Evolutionary conservation across 2,329 filamentous ascomycete species (phyloP).

Genomic region (Aspergillus persii): DNA sequence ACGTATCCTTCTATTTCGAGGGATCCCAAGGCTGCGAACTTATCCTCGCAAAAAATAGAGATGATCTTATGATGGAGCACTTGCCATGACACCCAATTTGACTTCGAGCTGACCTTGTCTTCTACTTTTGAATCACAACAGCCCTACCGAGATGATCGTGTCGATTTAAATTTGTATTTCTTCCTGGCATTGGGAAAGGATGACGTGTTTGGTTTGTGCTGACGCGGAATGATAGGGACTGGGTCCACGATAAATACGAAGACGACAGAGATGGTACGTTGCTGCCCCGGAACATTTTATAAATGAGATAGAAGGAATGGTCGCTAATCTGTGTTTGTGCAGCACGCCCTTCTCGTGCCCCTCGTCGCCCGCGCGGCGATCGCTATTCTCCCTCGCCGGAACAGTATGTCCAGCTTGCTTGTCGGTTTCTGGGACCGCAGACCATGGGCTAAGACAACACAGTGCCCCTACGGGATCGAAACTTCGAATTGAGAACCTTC

Average conservation of each 20-base stretch:
- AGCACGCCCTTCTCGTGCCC: slow-evolving; percentile 46
- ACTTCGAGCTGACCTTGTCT: slow-evolving; percentile 46
- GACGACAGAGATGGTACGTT: slow-evolving; percentile 60
- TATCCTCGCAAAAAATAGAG: slow-evolving; percentile 13
- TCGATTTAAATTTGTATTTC: slow-evolving; percentile 46
- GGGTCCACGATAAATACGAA: slow-evolving; percentile 90
- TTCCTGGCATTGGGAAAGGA: not conserved
- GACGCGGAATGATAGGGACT: slow-evolving; percentile 60
- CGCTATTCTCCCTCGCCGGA: slow-evolving; percentile 37
- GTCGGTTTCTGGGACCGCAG: not conserved
- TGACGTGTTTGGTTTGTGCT: not conserved
- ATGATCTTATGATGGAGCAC: slow-evolving; percentile 30
- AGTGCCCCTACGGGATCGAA: slow-evolving; percentile 63
- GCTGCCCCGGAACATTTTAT: not conserved
- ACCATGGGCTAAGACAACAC: not conserved
- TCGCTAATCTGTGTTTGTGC: slow-evolving; percentile 8
- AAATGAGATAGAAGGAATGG: not conserved
- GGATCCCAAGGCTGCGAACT: slow-evolving; percentile 24
- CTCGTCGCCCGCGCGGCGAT: slow-evolving; percentile 36
- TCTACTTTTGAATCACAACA: slow-evolving; percentile 38
- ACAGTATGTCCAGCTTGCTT: slow-evolving; percentile 28
- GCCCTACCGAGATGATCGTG: slow-evolving; percentile 45
- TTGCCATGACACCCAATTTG: slow-evolving; percentile 34
- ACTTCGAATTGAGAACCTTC: slow-evolving; percentile 82
- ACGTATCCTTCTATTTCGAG: slow-evolving; percentile 21